Evolutionary conservation across 2,329 filamentous ascomycete genomes (phyloP).

Genomic region (Cytospora mali): DNA sequence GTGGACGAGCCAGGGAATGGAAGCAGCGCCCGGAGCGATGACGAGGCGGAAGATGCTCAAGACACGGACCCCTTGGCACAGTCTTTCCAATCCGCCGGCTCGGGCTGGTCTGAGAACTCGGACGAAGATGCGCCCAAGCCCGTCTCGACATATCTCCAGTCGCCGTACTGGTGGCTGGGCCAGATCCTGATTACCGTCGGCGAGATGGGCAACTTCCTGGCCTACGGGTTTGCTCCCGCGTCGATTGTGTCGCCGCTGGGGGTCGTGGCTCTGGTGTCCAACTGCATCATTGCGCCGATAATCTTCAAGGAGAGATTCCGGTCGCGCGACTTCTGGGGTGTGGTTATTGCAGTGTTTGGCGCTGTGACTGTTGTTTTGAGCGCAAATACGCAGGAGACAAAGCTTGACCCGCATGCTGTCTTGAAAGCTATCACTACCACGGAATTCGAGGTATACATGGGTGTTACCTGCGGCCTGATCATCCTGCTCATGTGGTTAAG

Average conservation of each 20-base stretch:
- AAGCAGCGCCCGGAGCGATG: conserved; percentile 38
- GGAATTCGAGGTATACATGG: conserved; percentile 90
- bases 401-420: conserved; percentile 86
- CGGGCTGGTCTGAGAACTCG: conserved; percentile 42
- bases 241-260: conserved; percentile 96
- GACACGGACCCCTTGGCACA: conserved; percentile 57
- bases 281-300: conserved; percentile 93
- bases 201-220: conserved; percentile 94
- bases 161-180: conserved; percentile 95
- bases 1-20: conserved; percentile 32
- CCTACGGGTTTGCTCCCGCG: conserved; percentile 95
- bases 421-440: conserved; percentile 85
- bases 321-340: conserved; percentile 81
- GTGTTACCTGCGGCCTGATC: conserved; percentile 74
- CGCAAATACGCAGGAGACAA: conserved; percentile 85
- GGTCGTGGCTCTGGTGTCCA: conserved; percentile 94
- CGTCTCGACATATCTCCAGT: conserved; percentile 77
- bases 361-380: conserved; percentile 93
- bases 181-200: conserved; percentile 91
- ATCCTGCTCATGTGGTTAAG: conserved; percentile 79
- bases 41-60: conserved; percentile 37
- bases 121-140: conserved; percentile 40
- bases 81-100: conserved; percentile 51
- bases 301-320: conserved; percentile 92
- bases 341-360: conserved; percentile 82